Conservation (phyloP, 169 alveolate species). For the Plasmodium reichenowi region DNA sequence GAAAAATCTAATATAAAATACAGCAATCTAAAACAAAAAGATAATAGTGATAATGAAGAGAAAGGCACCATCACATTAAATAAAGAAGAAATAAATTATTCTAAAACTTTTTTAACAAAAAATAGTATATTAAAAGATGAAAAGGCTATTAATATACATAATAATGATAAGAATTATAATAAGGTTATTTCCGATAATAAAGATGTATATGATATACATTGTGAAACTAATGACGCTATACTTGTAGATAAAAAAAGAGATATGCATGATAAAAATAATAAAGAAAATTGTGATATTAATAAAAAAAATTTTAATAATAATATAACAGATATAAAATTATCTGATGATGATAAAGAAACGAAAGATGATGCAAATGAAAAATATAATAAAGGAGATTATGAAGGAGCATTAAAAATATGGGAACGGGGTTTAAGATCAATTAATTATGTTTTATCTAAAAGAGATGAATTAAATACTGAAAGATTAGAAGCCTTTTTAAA, state of each 20-base stretch:
- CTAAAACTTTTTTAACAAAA: slow-evolving; percentile 2
- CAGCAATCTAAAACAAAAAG: not conserved
- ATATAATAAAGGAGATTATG: slow-evolving; percentile 61
- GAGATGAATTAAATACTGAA: slow-evolving; percentile 53
- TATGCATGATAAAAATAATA: not conserved
- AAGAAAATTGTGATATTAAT: slow-evolving; percentile 11
- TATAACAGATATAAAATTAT: not conserved
- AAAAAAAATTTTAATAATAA: not conserved
- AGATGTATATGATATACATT: not conserved
- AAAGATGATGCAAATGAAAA: slow-evolving; percentile 76
- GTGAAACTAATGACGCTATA: too few species aligned
- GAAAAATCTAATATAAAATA: not conserved
- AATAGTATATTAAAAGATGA: not conserved
- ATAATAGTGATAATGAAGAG: slow-evolving; percentile 10
- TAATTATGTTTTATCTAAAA: slow-evolving; percentile 67
- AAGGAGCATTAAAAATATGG: slow-evolving; percentile 68
- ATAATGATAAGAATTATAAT: slow-evolving; percentile 5
- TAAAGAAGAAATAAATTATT: slow-evolving; percentile 13
- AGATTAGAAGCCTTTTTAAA: slow-evolving; percentile 27
- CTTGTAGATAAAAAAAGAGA: not conserved
- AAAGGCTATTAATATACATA: not conserved
- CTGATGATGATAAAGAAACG: slow-evolving; percentile 49
- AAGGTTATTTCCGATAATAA: not conserved
- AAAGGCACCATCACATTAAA: not conserved
- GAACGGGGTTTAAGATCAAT: slow-evolving; percentile 58